Percentiles rank a stretch among this genome's conserved stretches.
Conservation (phyloP, 78 protist species). For the Bodo saltans region DNA sequence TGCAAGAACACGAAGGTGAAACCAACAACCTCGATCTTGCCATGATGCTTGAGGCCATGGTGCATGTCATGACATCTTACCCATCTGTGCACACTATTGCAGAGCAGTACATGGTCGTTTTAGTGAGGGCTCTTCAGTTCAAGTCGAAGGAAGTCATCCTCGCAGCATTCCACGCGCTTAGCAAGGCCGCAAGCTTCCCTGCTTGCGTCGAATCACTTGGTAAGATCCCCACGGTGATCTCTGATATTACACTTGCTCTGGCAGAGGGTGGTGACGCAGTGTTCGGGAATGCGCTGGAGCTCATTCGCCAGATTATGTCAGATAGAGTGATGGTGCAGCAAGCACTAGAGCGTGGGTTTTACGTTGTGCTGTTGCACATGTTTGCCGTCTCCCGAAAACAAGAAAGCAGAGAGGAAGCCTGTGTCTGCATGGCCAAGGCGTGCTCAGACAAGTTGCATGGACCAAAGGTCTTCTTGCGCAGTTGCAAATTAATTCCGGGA, state of each 20-base stretch:
- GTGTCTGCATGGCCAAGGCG: not conserved
- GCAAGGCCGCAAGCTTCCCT: not conserved
- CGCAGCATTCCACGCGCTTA: not conserved
- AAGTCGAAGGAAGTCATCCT: not conserved
- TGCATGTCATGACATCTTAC: not conserved
- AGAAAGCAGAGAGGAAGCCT: constrained; percentile 13
- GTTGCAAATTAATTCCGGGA: constrained; percentile 48
- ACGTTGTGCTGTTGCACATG: constrained; percentile 3
- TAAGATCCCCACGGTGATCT: not conserved
- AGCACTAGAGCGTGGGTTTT: constrained; percentile 1
- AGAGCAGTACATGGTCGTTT: not conserved
- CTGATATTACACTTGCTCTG: not conserved
- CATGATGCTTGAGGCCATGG: constrained; percentile 14
- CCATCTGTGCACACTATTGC: not conserved
- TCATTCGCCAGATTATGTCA: not conserved
- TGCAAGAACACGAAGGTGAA: not conserved
- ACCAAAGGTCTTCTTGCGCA: not conserved
- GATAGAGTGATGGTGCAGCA: not conserved
- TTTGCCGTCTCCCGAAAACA: not conserved
- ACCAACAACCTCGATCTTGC: not conserved
- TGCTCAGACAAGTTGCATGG: not conserved
- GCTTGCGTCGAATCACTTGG: not conserved
- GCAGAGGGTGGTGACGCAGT: not conserved
- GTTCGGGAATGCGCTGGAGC: not conserved
- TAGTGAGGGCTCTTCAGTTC: not conserved